Evolutionary conservation across 352 stramenopile genomes (phyloP), one percentile per base, ranked within the genome.

Genomic region (Phytopythium aichiense): DNA sequence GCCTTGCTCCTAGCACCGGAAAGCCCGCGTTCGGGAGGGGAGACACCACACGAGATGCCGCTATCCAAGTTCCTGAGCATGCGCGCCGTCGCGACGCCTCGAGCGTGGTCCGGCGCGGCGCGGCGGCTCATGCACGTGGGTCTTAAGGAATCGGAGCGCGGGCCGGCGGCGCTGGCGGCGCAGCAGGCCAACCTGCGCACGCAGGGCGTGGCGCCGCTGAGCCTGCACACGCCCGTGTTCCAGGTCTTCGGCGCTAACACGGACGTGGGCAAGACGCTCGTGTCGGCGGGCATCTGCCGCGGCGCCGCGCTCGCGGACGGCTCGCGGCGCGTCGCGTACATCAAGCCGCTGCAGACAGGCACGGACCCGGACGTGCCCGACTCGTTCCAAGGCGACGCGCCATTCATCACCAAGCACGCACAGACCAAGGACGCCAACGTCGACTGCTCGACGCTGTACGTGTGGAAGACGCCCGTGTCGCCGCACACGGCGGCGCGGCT

Each of bases 221-320:
- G 67, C 43, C 82, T 94, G n/a, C 58, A 82, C 30, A 82, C 81
- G 60, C 86, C 86, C 11, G 71, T 92, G 56, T 91, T 94, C 60
- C 86, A 94, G 63, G 77, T 99, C n/a, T 99, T 98, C 71, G 97
- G 97, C 57, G 96, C 94, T 67, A 99, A 99, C 71, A 99, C 97
- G 48, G 97, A 99, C 76, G 95, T 99, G 28, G 97, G 97, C 63
- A 99, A 99, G 80, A 99, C 95, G 1, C 83, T 99, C 33, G 73
- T 99, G 18, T 96, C 92, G n/a, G 83, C 91, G 0, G 95, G 94
- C 31, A 92, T 99, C 48, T 88, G 97, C 51, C 79, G 87, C 55
- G 85, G 88, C 25, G 87, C 82, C 18, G 66, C 86, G 23, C 68
- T 65, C 30, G 69, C 56, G 0, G 12, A 30, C 16, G 50, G 55